Evolutionary conservation across 2,329 filamentous ascomycete species (phyloP), one percentile per base, ranked within the genome.

Genomic region (Cercospora sojina): DNA sequence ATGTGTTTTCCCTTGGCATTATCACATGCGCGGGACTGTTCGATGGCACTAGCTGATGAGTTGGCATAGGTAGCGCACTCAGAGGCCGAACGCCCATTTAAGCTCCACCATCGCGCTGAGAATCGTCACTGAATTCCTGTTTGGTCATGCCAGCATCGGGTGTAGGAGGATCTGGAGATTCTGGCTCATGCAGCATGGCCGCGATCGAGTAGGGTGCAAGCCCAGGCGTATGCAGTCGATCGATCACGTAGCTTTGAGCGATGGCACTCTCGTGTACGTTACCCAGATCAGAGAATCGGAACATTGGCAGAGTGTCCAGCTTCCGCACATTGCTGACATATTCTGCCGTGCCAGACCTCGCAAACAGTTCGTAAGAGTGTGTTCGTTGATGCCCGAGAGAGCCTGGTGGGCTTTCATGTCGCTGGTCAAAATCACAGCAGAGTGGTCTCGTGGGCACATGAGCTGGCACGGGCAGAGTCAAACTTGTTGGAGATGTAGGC

Each of bases 161-260:
- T 29, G 29, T 4, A 4, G 55, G 55, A 13, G n/a, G 6, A 16
- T 32, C 55, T 13, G 35, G 62, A 57, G 27, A 41, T 47, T 43
- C 62, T 23, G 23, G 35, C 16, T 18, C 49, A 18, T 63, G 20
- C 20, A 64, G 16, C 25, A 51, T 49, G 35, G 35, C 62, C 20
- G 23, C 57, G 16, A 64, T 32, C 3, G 62, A 64, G n/a, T 56
- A 47, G 10, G 56, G 62, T 16, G 56, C 29, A 18, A 18, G 7
- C 5, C 38, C 43, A 16, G 62, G 62, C n/a, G 62, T 64, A 13
- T 59, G 31, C 35, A 59, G 53, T 20, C 55, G 35, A 29, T 64
- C 62, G 8, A 58, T 35, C 25, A 64, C 57, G 23, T 51, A 31
- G 13, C 27, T n/a, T 41, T 18, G 35, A 6, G 51, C 41, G 9